Base-by-base conservation (phyloP, 192 early-diverging fungal genomes). In the Backusella australiensis region DNA sequence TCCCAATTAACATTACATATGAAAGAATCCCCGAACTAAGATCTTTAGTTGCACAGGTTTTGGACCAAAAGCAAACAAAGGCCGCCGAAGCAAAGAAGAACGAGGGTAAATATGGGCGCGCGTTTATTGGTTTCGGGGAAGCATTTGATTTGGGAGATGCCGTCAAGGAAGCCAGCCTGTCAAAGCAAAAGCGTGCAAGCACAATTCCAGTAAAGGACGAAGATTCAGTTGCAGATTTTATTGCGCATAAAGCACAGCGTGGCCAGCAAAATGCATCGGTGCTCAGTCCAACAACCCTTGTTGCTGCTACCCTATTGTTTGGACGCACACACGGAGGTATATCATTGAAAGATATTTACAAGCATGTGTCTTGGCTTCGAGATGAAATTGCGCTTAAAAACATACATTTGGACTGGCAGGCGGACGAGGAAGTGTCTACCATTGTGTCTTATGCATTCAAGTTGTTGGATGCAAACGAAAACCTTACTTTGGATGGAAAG, bases 1-100 rank as follows among this genome's bases (percentile, higher is more conserved):
- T 83, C 2, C 82, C 82, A 1, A 77, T 83, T 14, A 77, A 83
- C 53, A 80, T 83, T 49, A 80, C 74, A 21, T 83, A 77, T 41
- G 82, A 83, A 73, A 76, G 52, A 23, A 74, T 80, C 0, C 82
- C 82, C 9, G 82, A 83, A 49, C 41, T 83, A 8, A 76, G 72
- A 38, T 66, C 68, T 21, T 38, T 83, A 23, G 80, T 80, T 17
- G 79, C 80, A 66, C 78, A 83, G 66, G 78, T 83, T 6, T 70
- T 83, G 3, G 82, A 83, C 32, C 82, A 83, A 74, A 76, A 80
- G 8, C 69, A 73, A 17, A 46, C 46, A 2, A 32, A 65, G 42
- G 34, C 71, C 4, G 34, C 75, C 6, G 42, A 66, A 3, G 38
- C 67, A 34, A 21, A 29, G 5, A 17, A 35, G 6, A 35, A 32